Conservation (phyloP, 306 rosid genomes). For the Quercus parvula region DNA sequence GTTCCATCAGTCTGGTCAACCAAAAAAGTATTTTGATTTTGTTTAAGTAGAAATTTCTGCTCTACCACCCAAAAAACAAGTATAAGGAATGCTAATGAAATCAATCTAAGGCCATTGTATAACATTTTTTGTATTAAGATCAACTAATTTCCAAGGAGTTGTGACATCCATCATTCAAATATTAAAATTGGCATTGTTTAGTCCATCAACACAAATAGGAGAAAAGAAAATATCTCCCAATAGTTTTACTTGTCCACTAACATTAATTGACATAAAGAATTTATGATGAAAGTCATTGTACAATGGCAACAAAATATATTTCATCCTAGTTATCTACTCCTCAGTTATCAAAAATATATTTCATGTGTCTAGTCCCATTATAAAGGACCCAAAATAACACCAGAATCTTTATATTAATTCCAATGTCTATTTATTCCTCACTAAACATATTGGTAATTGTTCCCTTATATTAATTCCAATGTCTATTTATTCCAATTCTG, state of each 20-base stretch:
- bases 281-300: not conserved
- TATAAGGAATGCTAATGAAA: no score
- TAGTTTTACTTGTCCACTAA: not conserved
- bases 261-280: not conserved
- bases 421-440: no score
- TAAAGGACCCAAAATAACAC: not conserved
- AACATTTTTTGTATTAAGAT: no score
- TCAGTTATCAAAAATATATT: not conserved
- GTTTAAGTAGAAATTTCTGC: not conserved
- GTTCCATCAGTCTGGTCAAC: not conserved
- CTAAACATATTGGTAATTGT: not conserved
- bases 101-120: no score
- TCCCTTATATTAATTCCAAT: not conserved
- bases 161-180: no score
- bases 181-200: no score
- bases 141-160: no score
- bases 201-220: not conserved
- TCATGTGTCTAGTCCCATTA: not conserved
- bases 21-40: not conserved
- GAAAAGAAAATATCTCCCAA: not conserved
- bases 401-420: not conserved
- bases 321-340: not conserved
- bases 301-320: not conserved
- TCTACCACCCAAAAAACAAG: not conserved
- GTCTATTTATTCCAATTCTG: not conserved